A percentile compares a stretch with the other conserved stretches of the same genome.
Conservation (phyloP, 2,329 filamentous ascomycete genomes). For the Volutella citrinella region DNA sequence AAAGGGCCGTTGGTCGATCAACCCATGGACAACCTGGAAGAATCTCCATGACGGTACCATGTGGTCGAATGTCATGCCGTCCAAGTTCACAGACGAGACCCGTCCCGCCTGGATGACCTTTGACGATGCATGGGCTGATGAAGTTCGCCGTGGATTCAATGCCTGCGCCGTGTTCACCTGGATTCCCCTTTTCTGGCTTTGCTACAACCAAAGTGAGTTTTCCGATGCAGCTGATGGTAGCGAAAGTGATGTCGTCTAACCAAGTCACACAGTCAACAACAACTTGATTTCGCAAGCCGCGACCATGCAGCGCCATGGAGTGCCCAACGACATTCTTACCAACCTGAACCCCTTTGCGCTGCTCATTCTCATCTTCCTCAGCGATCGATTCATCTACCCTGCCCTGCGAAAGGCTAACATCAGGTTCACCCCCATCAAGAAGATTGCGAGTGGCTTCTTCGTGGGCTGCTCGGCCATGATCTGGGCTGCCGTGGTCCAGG, state of each 20-base stretch:
- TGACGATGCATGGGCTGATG: constrained; percentile 76
- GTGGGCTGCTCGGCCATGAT: constrained; percentile 59
- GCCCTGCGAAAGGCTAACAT: constrained; percentile 60
- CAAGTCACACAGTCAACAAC: constrained; percentile 44
- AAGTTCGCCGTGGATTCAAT: constrained; percentile 64
- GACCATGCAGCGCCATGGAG: constrained; percentile 63
- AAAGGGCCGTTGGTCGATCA: constrained; percentile 67
- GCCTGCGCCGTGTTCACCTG: constrained; percentile 69
- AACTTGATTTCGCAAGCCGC: constrained; percentile 62
- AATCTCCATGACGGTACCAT: constrained; percentile 56
- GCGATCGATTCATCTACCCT: constrained; percentile 67
- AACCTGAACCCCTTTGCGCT: constrained; percentile 74
- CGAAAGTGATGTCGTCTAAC: constrained; percentile 10
- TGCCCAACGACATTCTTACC: constrained; percentile 74
- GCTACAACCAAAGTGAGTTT: constrained; percentile 41
- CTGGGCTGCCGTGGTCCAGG: constrained; percentile 50
- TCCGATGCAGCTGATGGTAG: neutral
- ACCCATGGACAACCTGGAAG: constrained; percentile 57
- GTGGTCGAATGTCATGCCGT: constrained; percentile 70
- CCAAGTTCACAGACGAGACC: constrained; percentile 48
- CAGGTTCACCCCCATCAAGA: constrained; percentile 71
- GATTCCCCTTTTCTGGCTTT: constrained; percentile 61
- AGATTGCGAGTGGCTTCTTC: constrained; percentile 68
- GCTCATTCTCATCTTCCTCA: constrained; percentile 70
- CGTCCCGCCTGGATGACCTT: constrained; percentile 73